phyloP scores from a whole-genome alignment of 2,329 filamentous ascomycete genomes.

The Cryphonectria naterciae region DNA sequence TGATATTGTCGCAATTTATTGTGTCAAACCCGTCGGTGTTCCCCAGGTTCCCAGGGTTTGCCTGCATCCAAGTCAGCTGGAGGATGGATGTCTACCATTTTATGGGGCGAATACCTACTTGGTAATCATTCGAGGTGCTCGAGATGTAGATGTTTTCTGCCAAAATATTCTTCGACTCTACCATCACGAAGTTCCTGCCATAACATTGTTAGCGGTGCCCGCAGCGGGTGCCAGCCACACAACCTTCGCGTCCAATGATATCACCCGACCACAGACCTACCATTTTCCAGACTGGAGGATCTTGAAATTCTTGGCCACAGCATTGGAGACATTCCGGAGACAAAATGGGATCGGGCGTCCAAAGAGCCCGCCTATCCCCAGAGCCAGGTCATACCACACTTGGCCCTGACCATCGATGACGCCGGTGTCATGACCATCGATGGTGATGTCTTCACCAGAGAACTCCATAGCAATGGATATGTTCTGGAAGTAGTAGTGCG shows the following conservation, averaged over 20 bases:
- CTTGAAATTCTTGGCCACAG: conserved; percentile 18
- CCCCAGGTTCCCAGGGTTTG: conserved; percentile 21
- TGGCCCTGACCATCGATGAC: conserved; percentile 18
- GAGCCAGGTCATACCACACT: conserved; percentile 20
- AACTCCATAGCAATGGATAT: conserved; percentile 23
- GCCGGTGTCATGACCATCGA: conserved; percentile 19
- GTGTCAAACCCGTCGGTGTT: conserved; percentile 20
- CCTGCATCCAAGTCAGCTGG: not conserved
- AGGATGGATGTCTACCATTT: not conserved
- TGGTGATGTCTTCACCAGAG: conserved; percentile 14
- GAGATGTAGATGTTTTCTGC: conserved; percentile 16
- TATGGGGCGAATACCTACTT: not conserved
- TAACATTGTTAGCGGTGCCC: not conserved
- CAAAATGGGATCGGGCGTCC: conserved; percentile 19
- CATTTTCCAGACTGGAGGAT: conserved; percentile 22
- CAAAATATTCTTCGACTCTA: conserved; percentile 15
- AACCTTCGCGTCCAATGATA: too few species aligned
- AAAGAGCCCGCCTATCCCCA: conserved; percentile 19
- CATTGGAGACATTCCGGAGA: conserved; percentile 17
- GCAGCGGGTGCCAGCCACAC: not conserved
- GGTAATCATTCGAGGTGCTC: conserved; percentile 17
- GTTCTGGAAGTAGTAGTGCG: conserved; percentile 21
- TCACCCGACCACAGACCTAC: not conserved
- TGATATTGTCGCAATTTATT: conserved; percentile 15
- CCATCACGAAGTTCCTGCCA: conserved; percentile 20